These are phyloP conservation scores for Colletotrichum filicis DNA, from an alignment of 2,329 filamentous ascomycete species.

Conservation along the genomic window DNA sequence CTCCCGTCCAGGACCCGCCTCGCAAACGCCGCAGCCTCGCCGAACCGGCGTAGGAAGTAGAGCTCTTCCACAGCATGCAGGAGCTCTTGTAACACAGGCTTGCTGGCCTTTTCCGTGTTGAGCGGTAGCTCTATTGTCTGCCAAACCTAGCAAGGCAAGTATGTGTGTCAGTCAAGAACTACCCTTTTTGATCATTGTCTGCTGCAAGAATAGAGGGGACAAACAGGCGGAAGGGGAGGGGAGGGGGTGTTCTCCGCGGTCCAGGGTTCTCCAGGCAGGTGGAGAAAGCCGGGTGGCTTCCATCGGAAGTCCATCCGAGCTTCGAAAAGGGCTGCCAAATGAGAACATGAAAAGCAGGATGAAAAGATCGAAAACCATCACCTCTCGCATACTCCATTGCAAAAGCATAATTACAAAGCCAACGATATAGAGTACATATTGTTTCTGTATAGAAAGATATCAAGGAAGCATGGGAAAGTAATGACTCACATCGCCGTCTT, in stretches of 20 bases:
- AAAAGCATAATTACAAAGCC: neutral
- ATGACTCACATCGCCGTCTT: slow-evolving; percentile 64
- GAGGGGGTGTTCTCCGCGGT: neutral
- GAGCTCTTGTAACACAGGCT: slow-evolving; percentile 60
- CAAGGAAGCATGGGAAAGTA: neutral
- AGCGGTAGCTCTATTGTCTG: slow-evolving; percentile 55
- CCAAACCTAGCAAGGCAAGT: slow-evolving; percentile 50
- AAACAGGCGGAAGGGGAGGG: neutral
- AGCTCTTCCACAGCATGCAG: slow-evolving; percentile 68
- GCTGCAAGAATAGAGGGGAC: neutral
- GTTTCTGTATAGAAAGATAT: neutral
- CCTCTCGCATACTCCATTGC: neutral
- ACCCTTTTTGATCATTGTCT: too few species aligned
- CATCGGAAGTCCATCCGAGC: neutral
- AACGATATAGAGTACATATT: neutral
- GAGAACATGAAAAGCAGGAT: neutral
- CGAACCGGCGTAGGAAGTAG: slow-evolving; percentile 63
- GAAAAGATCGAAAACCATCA: neutral
- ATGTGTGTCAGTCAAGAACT: too few species aligned
- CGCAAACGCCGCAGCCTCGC: slow-evolving; percentile 56
- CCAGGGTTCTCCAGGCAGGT: neutral
- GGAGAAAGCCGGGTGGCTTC: neutral
- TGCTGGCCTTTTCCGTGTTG: slow-evolving; percentile 45
- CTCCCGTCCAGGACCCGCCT: slow-evolving; percentile 46
- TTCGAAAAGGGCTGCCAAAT: neutral